Percentiles rank a stretch among this genome's conserved stretches.
These are phyloP conservation scores for Cordyceps tenuipes DNA, from an alignment of 2,329 filamentous ascomycete genomes.

Conservation along the genomic window DNA sequence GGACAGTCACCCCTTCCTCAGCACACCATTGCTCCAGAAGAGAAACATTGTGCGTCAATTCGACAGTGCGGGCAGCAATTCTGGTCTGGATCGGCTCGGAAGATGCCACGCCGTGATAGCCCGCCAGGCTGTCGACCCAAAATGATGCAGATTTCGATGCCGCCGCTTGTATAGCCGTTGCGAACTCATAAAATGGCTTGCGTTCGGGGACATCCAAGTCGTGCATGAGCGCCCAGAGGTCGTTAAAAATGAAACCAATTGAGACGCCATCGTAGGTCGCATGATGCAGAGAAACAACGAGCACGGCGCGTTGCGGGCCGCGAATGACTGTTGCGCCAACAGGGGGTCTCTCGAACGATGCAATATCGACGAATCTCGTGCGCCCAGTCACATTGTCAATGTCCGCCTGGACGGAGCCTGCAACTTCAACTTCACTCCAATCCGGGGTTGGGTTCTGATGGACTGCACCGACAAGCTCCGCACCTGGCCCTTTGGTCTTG, in stretches of 20 bases:
- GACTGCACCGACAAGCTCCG: slow-evolving; percentile 11
- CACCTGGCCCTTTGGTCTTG: not conserved
- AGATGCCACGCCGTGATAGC: not conserved
- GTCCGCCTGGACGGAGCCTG: not conserved
- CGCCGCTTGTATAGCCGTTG: not conserved
- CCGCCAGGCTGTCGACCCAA: not conserved
- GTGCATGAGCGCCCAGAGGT: not conserved
- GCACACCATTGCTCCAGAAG: not conserved
- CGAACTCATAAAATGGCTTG: not conserved
- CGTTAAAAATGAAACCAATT: not conserved
- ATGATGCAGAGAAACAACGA: slow-evolving; percentile 1
- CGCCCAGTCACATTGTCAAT: not conserved
- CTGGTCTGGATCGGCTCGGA: not conserved
- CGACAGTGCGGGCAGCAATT: not conserved
- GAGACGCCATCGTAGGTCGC: not conserved
- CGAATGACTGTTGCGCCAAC: not conserved
- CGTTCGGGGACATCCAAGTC: not conserved
- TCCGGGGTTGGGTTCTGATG: not conserved
- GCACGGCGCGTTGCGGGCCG: not conserved
- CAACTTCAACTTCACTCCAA: not conserved
- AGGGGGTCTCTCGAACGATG: not conserved
- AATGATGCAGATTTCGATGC: not conserved
- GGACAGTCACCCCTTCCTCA: not conserved
- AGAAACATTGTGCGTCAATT: not conserved
- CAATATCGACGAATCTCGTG: not conserved